Conservation (phyloP, 2,329 filamentous ascomycete species). For the Botryotinia globosa region DNA sequence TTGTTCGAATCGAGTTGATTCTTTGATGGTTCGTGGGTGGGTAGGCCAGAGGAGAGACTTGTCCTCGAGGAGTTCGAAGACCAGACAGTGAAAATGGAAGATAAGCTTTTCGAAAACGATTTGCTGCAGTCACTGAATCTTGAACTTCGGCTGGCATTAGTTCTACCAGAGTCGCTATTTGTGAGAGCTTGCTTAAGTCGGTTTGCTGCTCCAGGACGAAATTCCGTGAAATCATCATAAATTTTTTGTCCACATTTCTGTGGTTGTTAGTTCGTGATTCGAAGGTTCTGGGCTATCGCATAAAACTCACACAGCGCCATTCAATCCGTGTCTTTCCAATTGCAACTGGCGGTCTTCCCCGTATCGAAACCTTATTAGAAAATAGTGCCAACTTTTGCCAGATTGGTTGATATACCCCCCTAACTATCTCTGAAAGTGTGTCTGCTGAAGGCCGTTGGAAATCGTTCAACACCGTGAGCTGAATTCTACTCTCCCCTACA, state of each 20-base stretch:
- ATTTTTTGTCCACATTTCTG: slow-evolving; percentile 25
- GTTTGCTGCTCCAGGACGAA: slow-evolving; percentile 13
- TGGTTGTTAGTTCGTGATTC: background rate
- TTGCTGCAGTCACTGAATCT: background rate
- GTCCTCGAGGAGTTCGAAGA: background rate
- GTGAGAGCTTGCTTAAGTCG: background rate
- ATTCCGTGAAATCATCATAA: slow-evolving; percentile 25
- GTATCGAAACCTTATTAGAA: background rate
- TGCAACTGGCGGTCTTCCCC: slow-evolving; percentile 1
- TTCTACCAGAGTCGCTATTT: background rate
- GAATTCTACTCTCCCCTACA: background rate
- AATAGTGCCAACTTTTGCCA: background rate
- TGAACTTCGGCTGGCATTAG: background rate
- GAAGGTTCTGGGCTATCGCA: background rate
- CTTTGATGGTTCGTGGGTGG: slow-evolving; percentile 4
- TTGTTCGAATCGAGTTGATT: background rate
- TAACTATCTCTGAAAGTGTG: background rate
- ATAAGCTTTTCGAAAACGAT: background rate
- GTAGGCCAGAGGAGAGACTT: background rate
- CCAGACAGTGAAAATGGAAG: background rate
- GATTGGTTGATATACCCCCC: background rate
- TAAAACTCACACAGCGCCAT: slow-evolving; percentile 17
- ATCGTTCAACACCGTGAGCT: background rate
- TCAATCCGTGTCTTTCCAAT: slow-evolving; percentile 20
- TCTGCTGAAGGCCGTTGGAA: background rate